Conservation (phyloP, 306 rosid species). For the Abrus pulchellus region DNA sequence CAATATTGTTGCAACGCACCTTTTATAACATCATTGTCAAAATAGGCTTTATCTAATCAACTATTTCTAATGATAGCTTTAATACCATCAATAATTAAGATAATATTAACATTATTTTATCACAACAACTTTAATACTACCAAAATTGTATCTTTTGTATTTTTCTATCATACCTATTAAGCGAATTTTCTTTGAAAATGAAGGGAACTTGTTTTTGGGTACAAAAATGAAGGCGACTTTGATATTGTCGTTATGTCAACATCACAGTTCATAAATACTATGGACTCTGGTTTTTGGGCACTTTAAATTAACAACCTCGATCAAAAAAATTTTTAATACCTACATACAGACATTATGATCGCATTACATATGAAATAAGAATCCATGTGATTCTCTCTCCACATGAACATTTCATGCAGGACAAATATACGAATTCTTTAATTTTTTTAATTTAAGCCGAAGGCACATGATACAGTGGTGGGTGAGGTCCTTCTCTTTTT, state of each 20-base stretch:
- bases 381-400: conserved; percentile 41
- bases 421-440: conserved; percentile 29
- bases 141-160: not conserved
- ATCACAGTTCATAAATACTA: not conserved
- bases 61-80: not conserved
- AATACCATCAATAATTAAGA: not conserved
- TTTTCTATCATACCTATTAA: not conserved
- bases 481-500: conserved; percentile 33
- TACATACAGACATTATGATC: conserved; percentile 1
- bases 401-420: not conserved
- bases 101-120: not conserved
- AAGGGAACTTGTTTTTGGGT: not conserved
- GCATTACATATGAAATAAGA: conserved; percentile 33
- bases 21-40: not conserved
- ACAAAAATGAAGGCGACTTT: not conserved
- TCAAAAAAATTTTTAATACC: not conserved
- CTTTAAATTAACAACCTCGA: not conserved
- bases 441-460: not conserved
- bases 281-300: conserved; percentile 10
- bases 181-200: not conserved
- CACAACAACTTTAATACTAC: not conserved
- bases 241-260: not conserved
- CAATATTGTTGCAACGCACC: not conserved
- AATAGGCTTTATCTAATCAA: not conserved
- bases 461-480: conserved; percentile 52